These are phyloP conservation scores for Fusarium torulosum DNA, from an alignment of 2,329 filamentous ascomycete genomes.

Conservation along the genomic window DNA sequence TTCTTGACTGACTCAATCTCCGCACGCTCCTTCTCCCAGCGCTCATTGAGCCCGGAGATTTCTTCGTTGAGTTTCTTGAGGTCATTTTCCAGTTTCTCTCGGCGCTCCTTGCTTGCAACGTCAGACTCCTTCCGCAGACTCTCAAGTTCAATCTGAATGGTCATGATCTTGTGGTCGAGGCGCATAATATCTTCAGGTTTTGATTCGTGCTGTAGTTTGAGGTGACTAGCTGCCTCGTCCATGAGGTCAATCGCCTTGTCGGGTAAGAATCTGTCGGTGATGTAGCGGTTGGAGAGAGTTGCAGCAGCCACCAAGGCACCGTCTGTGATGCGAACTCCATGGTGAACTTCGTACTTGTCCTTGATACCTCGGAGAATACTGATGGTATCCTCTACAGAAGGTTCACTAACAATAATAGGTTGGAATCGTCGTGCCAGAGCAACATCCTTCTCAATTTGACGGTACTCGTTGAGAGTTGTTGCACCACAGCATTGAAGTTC, in stretches of 20 bases:
- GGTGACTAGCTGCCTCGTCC: slow-evolving; percentile 91
- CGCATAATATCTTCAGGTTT: slow-evolving; percentile 95
- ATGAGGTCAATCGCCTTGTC: slow-evolving; percentile 98
- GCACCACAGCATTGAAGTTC: slow-evolving; percentile 96
- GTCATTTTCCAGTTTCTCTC: slow-evolving; percentile 84
- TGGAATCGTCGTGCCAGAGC: slow-evolving; percentile 94
- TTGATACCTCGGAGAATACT: slow-evolving; percentile 97
- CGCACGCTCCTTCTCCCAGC: slow-evolving; percentile 90
- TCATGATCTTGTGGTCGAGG: slow-evolving; percentile 95
- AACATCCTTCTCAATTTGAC: slow-evolving; percentile 94
- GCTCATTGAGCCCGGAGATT: slow-evolving; percentile 77
- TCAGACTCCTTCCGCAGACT: slow-evolving; percentile 95
- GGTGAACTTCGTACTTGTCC: slow-evolving; percentile 96
- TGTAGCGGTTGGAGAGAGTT: slow-evolving; percentile 93
- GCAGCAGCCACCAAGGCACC: slow-evolving; percentile 92
- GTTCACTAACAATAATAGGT: slow-evolving; percentile 93
- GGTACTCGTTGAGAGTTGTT: slow-evolving; percentile 92
- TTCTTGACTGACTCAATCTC: slow-evolving; percentile 91
- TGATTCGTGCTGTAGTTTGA: slow-evolving; percentile 94
- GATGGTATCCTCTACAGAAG: slow-evolving; percentile 90
- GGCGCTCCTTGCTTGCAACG: slow-evolving; percentile 85
- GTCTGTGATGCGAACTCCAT: slow-evolving; percentile 95
- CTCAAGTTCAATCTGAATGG: slow-evolving; percentile 95
- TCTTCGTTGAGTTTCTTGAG: slow-evolving; percentile 83
- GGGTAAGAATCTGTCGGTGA: slow-evolving; percentile 94